These are phyloP conservation scores for Hirschfeldia incana DNA, from an alignment of 345 rosid species.

Conservation along the genomic window DNA sequence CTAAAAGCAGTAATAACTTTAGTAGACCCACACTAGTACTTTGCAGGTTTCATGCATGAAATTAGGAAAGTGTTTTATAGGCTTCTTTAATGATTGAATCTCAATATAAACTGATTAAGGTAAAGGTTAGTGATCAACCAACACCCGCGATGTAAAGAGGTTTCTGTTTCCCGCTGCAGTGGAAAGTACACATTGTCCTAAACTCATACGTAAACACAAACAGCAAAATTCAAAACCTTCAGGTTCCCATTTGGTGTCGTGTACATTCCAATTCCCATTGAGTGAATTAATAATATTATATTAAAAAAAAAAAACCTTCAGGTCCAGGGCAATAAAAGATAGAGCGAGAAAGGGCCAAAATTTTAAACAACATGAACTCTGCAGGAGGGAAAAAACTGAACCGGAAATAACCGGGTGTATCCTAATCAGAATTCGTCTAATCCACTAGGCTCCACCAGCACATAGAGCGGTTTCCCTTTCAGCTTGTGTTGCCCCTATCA, in stretches of 20 bases:
- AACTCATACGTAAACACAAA: conserved; percentile 5
- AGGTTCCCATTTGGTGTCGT: too few species aligned
- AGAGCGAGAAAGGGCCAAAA: not conserved
- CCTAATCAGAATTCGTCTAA: conserved; percentile 39
- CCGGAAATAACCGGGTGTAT: conserved; percentile 31
- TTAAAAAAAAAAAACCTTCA: too few species aligned
- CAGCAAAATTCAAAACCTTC: conserved; percentile 21
- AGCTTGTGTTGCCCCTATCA: conserved; percentile 66
- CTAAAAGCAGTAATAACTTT: conserved; percentile 28
- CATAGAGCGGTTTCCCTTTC: conserved; percentile 66
- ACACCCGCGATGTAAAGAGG: not conserved
- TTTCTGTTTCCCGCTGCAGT: not conserved
- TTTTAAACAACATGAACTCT: not conserved
- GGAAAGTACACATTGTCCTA: conserved; percentile 23
- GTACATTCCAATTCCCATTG: too few species aligned
- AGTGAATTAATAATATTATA: too few species aligned
- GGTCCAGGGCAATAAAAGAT: not conserved
- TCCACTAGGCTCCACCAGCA: conserved; percentile 79
- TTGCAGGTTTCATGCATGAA: conserved; percentile 20
- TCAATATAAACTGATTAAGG: not conserved
- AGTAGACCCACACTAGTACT: conserved; percentile 21
- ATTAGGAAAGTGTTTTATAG: not conserved
- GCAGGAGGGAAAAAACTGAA: not conserved
- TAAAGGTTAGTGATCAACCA: not conserved
- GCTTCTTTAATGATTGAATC: conserved; percentile 5